Conservation (phyloP, 306 rosid species). For the Crotalaria pallida region DNA sequence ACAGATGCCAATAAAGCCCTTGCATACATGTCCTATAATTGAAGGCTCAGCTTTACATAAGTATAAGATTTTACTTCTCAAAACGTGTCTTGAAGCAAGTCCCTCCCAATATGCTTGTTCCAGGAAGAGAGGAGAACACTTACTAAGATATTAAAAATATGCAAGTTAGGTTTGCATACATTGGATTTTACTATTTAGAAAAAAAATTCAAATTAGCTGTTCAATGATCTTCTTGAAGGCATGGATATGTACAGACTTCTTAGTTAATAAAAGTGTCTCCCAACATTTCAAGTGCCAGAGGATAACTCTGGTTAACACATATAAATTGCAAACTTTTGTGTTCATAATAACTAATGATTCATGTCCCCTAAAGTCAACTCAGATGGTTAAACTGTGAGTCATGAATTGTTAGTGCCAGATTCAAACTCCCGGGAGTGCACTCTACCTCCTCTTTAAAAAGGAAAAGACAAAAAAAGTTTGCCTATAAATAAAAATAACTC, state of each 20-base stretch:
- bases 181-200: background rate
- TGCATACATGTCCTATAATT: background rate
- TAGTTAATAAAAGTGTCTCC: background rate
- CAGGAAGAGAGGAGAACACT: background rate
- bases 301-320: background rate
- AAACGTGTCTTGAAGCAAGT: background rate
- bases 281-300: background rate
- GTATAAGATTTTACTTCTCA: background rate
- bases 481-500: too few relatives aligned
- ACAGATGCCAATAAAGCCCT: background rate
- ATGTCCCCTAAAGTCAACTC: too few relatives aligned
- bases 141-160: background rate
- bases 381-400: too few relatives aligned
- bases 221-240: background rate
- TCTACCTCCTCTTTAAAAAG: too few relatives aligned
- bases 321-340: background rate
- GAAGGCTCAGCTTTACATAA: background rate
- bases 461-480: too few relatives aligned
- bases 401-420: too few relatives aligned
- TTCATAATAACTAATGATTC: background rate
- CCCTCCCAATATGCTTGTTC: background rate
- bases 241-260: background rate
- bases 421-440: too few relatives aligned
- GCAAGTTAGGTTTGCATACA: background rate
- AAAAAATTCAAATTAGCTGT: background rate